Conservation (phyloP, 2,329 filamentous ascomycete species). For the Chaetothyriales sp. region DNA sequence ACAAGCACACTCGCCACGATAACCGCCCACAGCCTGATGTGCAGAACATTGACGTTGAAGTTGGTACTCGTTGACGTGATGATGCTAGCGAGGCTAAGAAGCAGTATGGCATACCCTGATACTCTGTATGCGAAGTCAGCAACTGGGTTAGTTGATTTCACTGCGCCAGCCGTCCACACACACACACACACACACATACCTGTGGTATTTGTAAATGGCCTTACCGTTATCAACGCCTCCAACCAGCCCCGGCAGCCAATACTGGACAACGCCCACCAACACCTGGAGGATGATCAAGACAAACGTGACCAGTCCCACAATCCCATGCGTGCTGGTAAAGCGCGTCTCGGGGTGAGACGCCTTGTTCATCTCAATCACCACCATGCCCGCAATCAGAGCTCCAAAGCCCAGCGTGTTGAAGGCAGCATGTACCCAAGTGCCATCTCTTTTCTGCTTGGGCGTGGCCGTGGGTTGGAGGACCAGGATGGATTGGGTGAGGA, state of each 20-base stretch:
- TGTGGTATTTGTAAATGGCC: constrained; percentile 76
- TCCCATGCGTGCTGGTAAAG: constrained; percentile 67
- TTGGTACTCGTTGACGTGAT: constrained; percentile 59
- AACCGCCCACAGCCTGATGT: constrained; percentile 63
- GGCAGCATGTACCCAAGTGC: constrained; percentile 49
- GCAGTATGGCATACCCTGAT: constrained; percentile 57
- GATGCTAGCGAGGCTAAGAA: constrained; percentile 59
- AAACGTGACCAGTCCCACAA: constrained; percentile 65
- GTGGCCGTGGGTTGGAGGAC: constrained; percentile 78
- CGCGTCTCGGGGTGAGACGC: constrained; percentile 47
- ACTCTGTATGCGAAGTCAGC: constrained; percentile 31
- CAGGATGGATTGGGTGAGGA: constrained; percentile 65
- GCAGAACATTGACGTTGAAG: constrained; percentile 53
- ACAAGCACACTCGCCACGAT: constrained; percentile 51
- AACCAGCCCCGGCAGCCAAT: constrained; percentile 48
- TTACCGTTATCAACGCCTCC: constrained; percentile 69
- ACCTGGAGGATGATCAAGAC: constrained; percentile 58
- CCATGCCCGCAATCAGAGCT: constrained; percentile 34
- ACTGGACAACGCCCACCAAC: constrained; percentile 67
- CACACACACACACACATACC: constrained; percentile 1
- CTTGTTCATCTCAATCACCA: constrained; percentile 53
- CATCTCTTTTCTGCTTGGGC: constrained; percentile 52
- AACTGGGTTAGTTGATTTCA: background rate
- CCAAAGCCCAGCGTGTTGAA: constrained; percentile 37
- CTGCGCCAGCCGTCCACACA: too few relatives aligned